Conservation (phyloP, 2,329 filamentous ascomycete species). For the Aspergillus sergii region DNA sequence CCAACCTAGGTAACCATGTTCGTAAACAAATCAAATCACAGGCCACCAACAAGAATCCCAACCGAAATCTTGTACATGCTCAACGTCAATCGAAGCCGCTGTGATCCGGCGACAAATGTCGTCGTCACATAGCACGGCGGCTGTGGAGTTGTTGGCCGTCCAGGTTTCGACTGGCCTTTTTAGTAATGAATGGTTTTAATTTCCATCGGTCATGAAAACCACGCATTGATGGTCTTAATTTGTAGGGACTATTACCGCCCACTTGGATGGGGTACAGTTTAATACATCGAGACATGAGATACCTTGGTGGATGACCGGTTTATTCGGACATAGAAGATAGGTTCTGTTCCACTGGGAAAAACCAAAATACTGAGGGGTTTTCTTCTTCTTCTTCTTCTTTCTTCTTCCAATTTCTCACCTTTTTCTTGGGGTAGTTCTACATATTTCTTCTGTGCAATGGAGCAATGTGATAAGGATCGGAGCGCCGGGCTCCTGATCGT, state of each 20-base stretch:
- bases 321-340: background rate
- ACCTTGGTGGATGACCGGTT: background rate
- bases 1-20: background rate
- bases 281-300: background rate
- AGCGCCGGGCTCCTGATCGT: background rate
- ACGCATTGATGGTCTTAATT: background rate
- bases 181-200: background rate
- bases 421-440: background rate
- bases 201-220: background rate
- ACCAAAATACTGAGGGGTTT: background rate
- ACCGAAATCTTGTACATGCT: background rate
- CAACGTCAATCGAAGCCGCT: conserved; percentile 4
- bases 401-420: background rate
- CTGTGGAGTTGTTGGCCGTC: conserved; percentile 4
- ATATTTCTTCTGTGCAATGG: background rate
- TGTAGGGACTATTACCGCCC: background rate
- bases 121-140: conserved; percentile 3
- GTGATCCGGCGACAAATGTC: conserved; percentile 2
- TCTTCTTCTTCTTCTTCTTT: background rate
- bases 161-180: background rate
- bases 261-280: background rate
- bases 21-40: background rate
- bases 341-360: background rate
- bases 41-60: background rate
- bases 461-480: background rate